These are phyloP conservation scores for Nannochloropsis gaditana DNA, from an alignment of 108 stramenopile species.

Conservation along the genomic window DNA sequence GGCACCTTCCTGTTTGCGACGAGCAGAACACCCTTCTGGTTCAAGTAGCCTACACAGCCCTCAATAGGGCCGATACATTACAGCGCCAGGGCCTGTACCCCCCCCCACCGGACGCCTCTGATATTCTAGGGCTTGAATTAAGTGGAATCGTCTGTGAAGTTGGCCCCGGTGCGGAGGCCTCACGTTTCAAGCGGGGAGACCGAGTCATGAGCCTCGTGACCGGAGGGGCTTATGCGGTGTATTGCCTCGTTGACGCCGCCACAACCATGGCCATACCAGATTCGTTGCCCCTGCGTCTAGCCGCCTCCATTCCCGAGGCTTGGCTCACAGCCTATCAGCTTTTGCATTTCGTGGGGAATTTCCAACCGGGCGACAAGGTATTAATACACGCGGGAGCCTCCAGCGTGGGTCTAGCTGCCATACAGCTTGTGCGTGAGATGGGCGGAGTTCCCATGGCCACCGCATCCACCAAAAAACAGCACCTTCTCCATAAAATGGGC, in stretches of 20 bases:
- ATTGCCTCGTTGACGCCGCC: constrained; percentile 9
- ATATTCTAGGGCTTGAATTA: constrained; percentile 14
- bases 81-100: neutral
- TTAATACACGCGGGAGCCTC: neutral
- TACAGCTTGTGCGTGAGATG: neutral
- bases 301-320: neutral
- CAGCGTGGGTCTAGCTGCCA: neutral
- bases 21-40: neutral
- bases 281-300: neutral
- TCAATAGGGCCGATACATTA: neutral
- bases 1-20: neutral
- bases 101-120: neutral
- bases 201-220: neutral
- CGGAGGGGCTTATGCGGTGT: neutral
- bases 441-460: neutral
- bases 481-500: neutral
- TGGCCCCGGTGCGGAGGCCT: neutral
- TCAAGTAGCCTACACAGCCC: neutral
- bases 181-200: neutral
- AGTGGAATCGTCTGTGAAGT: neutral
- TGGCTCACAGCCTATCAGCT: neutral
- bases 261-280: neutral
- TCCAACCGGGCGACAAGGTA: neutral
- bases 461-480: neutral
- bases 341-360: constrained; percentile 4